Conservation (phyloP, 257 asterid genomes). For the Nicotiana paniculata region DNA sequence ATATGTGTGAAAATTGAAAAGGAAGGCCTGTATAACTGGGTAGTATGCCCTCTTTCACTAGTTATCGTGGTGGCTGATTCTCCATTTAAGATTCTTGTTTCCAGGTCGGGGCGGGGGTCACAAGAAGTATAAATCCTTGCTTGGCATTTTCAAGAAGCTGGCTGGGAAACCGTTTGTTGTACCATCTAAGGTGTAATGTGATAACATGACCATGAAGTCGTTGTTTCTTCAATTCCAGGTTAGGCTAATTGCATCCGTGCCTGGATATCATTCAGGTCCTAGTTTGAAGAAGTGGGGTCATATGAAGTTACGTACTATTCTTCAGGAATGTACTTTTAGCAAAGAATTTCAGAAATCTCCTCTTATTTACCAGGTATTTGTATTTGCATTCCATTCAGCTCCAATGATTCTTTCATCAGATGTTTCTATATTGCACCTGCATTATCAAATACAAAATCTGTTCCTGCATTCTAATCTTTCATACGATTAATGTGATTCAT, state of each 20-base stretch:
- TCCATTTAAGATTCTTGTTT: not conserved
- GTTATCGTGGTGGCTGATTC: not conserved
- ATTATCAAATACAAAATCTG: not conserved
- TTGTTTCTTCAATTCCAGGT: slow-evolving; percentile 45
- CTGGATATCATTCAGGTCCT: slow-evolving; percentile 89
- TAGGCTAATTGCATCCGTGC: slow-evolving; percentile 92
- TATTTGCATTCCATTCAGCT: slow-evolving; percentile 14
- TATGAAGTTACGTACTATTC: slow-evolving; percentile 84
- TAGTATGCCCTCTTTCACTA: not conserved
- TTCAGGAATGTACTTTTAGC: slow-evolving; percentile 77
- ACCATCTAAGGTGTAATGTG: not conserved
- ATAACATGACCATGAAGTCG: not conserved
- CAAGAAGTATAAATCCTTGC: not conserved
- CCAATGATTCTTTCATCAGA: slow-evolving; percentile 3
- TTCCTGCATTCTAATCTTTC: not conserved
- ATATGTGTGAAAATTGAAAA: not conserved
- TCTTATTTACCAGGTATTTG: slow-evolving; percentile 77
- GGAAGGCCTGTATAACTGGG: not conserved
- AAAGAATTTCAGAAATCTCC: slow-evolving; percentile 80
- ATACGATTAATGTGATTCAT: not conserved
- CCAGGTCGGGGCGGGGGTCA: not conserved
- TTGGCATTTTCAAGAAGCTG: not conserved
- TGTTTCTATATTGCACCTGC: not conserved
- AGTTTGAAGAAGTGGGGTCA: slow-evolving; percentile 93
- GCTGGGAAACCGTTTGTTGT: not conserved